phyloP scores from a whole-genome alignment of 2,329 filamentous ascomycete genomes.

The Diaporthe caulivora region DNA sequence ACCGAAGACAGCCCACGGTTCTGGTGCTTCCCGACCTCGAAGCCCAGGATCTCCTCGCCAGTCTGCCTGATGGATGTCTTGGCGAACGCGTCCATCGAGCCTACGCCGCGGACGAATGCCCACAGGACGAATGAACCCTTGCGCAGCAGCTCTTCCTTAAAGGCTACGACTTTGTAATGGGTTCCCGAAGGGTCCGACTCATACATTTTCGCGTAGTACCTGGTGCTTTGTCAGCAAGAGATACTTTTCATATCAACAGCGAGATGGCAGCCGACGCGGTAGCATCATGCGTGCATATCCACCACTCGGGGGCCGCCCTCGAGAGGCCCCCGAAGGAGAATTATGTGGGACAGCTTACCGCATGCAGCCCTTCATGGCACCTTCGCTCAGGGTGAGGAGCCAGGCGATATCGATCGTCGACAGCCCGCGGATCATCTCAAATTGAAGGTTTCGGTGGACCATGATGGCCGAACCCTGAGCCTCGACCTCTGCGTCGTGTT shows the following conservation, averaged over 20 bases:
- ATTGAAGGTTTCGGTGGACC: conserved; percentile 9
- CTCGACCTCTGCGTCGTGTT: conserved; percentile 9
- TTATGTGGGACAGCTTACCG: neutral
- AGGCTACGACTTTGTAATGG: conserved; percentile 32
- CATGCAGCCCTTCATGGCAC: conserved; percentile 24
- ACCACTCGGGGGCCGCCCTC: neutral
- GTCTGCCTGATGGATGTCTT: neutral
- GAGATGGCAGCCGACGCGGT: neutral
- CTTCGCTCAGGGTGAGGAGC: conserved; percentile 24
- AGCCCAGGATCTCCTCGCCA: conserved; percentile 27
- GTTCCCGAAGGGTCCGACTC: conserved; percentile 30
- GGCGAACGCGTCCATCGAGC: conserved; percentile 3
- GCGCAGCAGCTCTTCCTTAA: conserved; percentile 36
- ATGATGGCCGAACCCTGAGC: neutral
- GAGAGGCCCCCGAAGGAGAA: neutral
- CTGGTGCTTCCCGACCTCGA: neutral
- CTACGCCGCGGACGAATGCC: conserved; percentile 34
- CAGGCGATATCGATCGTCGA: conserved; percentile 21
- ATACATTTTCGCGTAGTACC: conserved; percentile 17
- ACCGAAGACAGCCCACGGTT: conserved; percentile 22
- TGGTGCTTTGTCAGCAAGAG: neutral
- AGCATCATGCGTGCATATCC: neutral
- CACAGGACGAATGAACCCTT: conserved; percentile 35
- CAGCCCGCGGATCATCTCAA: neutral
- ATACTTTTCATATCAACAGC: too few species aligned